phyloP scores from a whole-genome alignment of 139 green algal species.

The Chlorella sorokiniana region DNA sequence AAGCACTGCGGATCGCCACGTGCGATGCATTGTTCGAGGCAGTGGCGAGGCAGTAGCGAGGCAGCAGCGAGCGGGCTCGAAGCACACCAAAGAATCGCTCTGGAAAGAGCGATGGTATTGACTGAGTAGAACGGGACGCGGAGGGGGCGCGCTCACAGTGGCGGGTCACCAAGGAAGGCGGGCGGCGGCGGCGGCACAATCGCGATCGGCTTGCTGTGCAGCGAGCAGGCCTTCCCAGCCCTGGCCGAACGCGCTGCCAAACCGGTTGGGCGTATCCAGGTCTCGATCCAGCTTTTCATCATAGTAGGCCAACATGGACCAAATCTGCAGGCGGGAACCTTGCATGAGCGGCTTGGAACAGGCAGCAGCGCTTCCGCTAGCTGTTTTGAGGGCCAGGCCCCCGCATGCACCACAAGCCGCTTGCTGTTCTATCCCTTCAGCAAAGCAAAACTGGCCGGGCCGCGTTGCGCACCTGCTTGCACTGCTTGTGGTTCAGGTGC shows the following conservation, averaged over 20 bases:
- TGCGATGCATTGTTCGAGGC: no score
- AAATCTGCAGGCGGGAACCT: neutral
- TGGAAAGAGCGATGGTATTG: no score
- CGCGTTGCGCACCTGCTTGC: neutral
- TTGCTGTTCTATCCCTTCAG: neutral
- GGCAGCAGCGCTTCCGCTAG: neutral
- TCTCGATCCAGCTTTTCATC: neutral
- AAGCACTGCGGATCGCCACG: no score
- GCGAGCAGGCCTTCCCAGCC: neutral
- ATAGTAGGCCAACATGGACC: neutral
- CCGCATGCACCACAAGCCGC: no score
- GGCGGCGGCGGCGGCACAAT: neutral
- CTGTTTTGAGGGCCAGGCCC: neutral
- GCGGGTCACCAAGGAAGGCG: neutral
- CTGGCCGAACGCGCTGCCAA: neutral
- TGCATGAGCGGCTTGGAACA: neutral
- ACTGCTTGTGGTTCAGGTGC: slow-evolving; percentile 11
- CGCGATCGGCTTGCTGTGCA: neutral
- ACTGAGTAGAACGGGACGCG: no score
- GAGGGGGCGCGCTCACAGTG: no score
- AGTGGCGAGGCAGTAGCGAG: no score
- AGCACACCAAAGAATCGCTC: no score
- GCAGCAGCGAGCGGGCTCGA: no score
- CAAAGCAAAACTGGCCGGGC: neutral
- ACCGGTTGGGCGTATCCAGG: slow-evolving; percentile 4